Percentiles rank a stretch among this genome's conserved stretches.
These are phyloP conservation scores for Aaosphaeria arxii DNA, from an alignment of 2,329 filamentous ascomycete genomes.

Conservation along the genomic window DNA sequence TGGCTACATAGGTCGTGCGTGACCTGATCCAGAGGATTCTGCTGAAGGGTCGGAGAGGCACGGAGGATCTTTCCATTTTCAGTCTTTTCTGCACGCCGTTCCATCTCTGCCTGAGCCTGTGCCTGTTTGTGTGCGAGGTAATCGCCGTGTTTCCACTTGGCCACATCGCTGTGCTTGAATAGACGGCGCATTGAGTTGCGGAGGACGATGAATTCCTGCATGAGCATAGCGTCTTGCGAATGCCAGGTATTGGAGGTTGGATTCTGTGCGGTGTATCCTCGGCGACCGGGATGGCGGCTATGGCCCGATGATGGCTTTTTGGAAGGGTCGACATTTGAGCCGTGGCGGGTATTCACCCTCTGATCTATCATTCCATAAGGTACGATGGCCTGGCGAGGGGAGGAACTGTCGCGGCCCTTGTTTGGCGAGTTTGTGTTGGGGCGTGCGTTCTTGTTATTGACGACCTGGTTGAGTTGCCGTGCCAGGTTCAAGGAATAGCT, in stretches of 20 bases:
- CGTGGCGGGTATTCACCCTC: too few relatives aligned
- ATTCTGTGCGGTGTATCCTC: background rate
- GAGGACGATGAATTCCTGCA: conserved; percentile 26
- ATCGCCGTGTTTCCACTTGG: conserved; percentile 29
- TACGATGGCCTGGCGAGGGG: too few relatives aligned
- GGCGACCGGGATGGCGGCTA: background rate
- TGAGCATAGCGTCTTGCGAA: conserved; percentile 20
- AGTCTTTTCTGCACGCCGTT: conserved; percentile 7
- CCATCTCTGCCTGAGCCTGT: conserved; percentile 16
- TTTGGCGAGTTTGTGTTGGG: too few relatives aligned
- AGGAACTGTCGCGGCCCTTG: too few relatives aligned
- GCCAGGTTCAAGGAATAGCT: too few relatives aligned
- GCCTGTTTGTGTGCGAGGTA: conserved; percentile 23
- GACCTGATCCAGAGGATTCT: conserved; percentile 9
- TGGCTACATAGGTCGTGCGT: conserved; percentile 2
- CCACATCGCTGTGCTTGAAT: conserved; percentile 31
- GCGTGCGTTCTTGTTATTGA: too few relatives aligned
- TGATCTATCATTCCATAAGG: too few relatives aligned
- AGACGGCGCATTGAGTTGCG: conserved; percentile 34
- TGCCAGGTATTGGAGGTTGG: conserved; percentile 21
- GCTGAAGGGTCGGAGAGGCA: background rate
- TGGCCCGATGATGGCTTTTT: background rate
- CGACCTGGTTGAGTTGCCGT: too few relatives aligned
- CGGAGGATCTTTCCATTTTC: background rate
- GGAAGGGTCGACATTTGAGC: background rate